Evolutionary conservation across 208 protist species (phyloP).

Genomic region (Leishmania arabica): DNA sequence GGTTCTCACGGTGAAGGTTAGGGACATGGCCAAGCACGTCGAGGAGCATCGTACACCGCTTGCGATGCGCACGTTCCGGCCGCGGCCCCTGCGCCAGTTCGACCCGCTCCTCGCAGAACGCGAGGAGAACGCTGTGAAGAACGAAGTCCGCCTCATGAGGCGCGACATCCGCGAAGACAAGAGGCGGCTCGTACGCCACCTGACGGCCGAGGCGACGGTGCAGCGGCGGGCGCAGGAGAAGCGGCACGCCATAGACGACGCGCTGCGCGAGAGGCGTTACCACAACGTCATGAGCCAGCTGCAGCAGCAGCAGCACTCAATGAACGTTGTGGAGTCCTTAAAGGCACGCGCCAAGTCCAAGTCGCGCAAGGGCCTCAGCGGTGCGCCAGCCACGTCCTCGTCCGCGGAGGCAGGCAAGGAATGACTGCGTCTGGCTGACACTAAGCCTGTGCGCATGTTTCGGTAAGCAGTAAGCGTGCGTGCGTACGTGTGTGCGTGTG

Average conservation of each 20-base stretch:
- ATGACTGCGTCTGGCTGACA: background rate
- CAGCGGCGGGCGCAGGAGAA: constrained; percentile 71
- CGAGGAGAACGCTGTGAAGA: constrained; percentile 57
- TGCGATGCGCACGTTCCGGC: constrained; percentile 85
- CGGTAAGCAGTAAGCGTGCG: background rate
- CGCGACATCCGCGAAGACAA: constrained; percentile 81
- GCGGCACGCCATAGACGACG: constrained; percentile 39
- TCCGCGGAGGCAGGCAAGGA: constrained; percentile 18
- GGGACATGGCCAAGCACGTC: constrained; percentile 19
- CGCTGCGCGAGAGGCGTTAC: constrained; percentile 59
- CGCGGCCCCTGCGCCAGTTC: constrained; percentile 82
- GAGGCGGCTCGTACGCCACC: constrained; percentile 83
- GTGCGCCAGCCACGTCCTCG: constrained; percentile 29
- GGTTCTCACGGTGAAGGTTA: constrained; percentile 37
- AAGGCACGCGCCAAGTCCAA: constrained; percentile 72
- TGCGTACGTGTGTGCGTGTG: background rate
- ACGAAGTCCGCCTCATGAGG: constrained; percentile 69
- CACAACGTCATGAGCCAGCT: constrained; percentile 77
- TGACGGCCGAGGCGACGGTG: constrained; percentile 82
- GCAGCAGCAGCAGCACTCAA: constrained; percentile 85
- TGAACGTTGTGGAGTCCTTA: constrained; percentile 85
- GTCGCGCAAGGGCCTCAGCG: constrained; percentile 62
- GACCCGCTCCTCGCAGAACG: constrained; percentile 75
- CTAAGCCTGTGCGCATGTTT: background rate
- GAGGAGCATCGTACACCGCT: constrained; percentile 65